These are phyloP conservation scores for Ascochyta fabae DNA, from an alignment of 2,329 filamentous ascomycete species.

Conservation along the genomic window DNA sequence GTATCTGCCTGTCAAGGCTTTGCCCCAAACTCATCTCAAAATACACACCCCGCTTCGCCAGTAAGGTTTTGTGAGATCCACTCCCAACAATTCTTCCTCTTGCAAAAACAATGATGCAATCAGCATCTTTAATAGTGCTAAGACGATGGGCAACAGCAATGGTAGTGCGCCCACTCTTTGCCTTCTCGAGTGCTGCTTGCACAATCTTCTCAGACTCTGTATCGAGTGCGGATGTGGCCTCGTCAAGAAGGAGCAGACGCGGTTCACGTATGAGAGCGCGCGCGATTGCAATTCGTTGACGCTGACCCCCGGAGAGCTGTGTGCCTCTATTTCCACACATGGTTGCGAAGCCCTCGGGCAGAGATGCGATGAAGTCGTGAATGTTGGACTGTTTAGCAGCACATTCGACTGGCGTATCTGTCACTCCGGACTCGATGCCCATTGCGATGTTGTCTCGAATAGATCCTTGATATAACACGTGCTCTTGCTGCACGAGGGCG, in stretches of 20 bases:
- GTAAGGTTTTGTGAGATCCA: constrained; percentile 60
- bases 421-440: no score
- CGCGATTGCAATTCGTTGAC: constrained; percentile 93
- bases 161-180: constrained; percentile 85
- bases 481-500: constrained; percentile 91
- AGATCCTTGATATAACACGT: constrained; percentile 90
- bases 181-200: constrained; percentile 79
- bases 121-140: constrained; percentile 92
- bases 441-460: constrained; percentile 70
- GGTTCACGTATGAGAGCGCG: constrained; percentile 90
- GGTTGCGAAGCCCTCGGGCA: constrained; percentile 62
- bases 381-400: constrained; percentile 18
- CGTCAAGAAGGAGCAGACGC: constrained; percentile 68
- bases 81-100: constrained; percentile 82
- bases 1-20: no score
- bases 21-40: no score
- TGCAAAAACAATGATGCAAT: constrained; percentile 93
- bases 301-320: constrained; percentile 75
- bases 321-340: constrained; percentile 43
- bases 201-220: constrained; percentile 71
- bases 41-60: no score
- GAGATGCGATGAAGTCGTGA: constrained; percentile 37
- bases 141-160: constrained; percentile 93
- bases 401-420: no score
- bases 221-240: constrained; percentile 47